phyloP scores from a whole-genome alignment of 257 asterid species.

The Plectranthus barbatus region DNA sequence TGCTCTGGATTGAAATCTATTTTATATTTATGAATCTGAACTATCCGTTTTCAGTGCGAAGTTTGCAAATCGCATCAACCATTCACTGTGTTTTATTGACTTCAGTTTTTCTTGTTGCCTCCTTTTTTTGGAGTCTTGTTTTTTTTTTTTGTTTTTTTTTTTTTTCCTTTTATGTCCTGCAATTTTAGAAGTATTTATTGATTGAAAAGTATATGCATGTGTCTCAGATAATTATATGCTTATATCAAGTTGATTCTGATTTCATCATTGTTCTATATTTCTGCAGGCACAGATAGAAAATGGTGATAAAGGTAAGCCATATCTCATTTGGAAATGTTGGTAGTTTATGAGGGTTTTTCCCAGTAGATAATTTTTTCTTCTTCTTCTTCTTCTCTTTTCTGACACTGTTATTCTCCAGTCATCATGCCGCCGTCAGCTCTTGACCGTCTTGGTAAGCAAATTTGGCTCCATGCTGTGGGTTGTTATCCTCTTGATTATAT shows the following conservation, averaged over 20 bases:
- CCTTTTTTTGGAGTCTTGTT: not conserved
- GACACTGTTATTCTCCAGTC: slow-evolving; percentile 35
- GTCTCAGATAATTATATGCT: not conserved
- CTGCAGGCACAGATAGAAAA: slow-evolving; percentile 93
- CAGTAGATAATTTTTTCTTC: slow-evolving; percentile 9
- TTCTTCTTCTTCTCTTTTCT: slow-evolving; percentile 11
- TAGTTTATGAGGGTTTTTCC: not conserved
- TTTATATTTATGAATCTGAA: not conserved
- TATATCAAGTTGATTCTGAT: slow-evolving; percentile 8
- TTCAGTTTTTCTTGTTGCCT: not conserved
- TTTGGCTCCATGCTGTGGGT: not conserved
- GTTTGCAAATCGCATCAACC: not conserved
- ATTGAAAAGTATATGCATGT: not conserved
- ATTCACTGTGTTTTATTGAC: not conserved
- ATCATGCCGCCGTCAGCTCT: slow-evolving; percentile 99
- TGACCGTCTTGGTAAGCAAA: slow-evolving; percentile 81
- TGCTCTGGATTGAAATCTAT: not conserved
- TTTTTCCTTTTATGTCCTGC: not conserved
- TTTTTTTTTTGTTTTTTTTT: not conserved
- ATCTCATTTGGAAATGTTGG: not conserved
- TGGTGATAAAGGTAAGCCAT: slow-evolving; percentile 79
- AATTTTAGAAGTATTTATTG: not conserved
- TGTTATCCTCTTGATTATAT: slow-evolving; percentile 6
- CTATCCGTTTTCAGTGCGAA: not conserved
- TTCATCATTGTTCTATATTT: not conserved